Evolutionary conservation across 192 early-diverging fungal genomes (phyloP).

Genomic region (Powellomyces hirtus): DNA sequence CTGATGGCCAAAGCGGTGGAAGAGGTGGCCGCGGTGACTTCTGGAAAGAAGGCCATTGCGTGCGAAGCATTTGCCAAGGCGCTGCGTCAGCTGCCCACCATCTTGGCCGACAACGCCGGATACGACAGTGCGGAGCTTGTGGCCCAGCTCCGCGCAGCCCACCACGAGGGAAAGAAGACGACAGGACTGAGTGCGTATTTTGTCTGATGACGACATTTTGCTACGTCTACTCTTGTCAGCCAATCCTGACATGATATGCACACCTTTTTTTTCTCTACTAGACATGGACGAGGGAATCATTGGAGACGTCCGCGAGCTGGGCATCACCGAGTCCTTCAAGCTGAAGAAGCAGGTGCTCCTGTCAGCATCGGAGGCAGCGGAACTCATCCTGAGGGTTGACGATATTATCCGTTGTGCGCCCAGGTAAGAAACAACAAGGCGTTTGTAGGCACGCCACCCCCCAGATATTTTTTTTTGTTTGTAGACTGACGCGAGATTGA

Average conservation of each 20-base stretch:
- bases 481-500: neutral
- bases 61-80: slow-evolving; percentile 94
- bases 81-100: slow-evolving; percentile 94
- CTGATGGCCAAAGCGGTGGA: slow-evolving; percentile 98
- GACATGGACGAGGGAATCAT: slow-evolving; percentile 84
- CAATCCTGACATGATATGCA: neutral
- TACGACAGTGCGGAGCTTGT: slow-evolving; percentile 94
- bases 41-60: slow-evolving; percentile 94
- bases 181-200: slow-evolving; percentile 64
- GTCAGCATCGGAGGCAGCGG: slow-evolving; percentile 91
- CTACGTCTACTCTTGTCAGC: neutral
- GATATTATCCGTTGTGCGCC: slow-evolving; percentile 91
- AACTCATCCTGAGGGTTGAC: slow-evolving; percentile 97
- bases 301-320: slow-evolving; percentile 76
- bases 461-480: no score
- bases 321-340: slow-evolving; percentile 96
- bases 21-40: slow-evolving; percentile 81
- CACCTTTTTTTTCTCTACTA: neutral
- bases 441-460: no score
- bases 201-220: neutral
- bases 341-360: slow-evolving; percentile 89
- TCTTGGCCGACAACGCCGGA: slow-evolving; percentile 95
- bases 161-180: slow-evolving; percentile 77
- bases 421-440: slow-evolving; percentile 21
- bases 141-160: slow-evolving; percentile 86